phyloP scores from a whole-genome alignment of 2,329 filamentous ascomycete genomes.

The Aspergillus carbonarius region DNA sequence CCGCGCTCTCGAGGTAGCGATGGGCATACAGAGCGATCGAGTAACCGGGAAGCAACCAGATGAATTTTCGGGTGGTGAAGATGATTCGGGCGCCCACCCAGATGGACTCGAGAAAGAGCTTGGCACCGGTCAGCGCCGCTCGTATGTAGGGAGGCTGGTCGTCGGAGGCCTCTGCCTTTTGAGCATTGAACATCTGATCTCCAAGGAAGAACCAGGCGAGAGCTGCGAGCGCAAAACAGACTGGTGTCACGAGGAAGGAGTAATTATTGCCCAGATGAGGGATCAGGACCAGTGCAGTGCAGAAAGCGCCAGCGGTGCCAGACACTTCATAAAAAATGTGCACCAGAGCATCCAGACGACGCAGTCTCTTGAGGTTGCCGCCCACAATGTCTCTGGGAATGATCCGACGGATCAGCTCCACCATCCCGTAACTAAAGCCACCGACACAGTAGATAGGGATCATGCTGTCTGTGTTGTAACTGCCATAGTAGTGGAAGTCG shows the following conservation, averaged over 20 bases:
- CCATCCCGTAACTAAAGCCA: slow-evolving; percentile 18
- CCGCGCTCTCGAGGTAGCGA: slow-evolving; percentile 16
- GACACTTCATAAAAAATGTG: slow-evolving; percentile 17
- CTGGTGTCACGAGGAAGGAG: slow-evolving; percentile 15
- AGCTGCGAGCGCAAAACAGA: slow-evolving; percentile 13
- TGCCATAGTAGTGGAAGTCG: slow-evolving; percentile 19
- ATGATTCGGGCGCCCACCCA: slow-evolving; percentile 15
- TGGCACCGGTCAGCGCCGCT: slow-evolving; percentile 11
- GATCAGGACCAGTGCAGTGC: slow-evolving; percentile 15
- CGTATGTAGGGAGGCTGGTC: slow-evolving; percentile 11
- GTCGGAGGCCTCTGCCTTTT: not conserved
- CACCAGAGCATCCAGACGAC: slow-evolving; percentile 15
- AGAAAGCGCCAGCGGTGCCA: slow-evolving; percentile 16
- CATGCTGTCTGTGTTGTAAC: slow-evolving; percentile 16
- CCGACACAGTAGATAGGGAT: slow-evolving; percentile 18
- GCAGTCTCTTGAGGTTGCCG: slow-evolving; percentile 15
- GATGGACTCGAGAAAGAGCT: slow-evolving; percentile 16
- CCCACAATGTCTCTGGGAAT: slow-evolving; percentile 17
- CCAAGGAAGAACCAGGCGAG: slow-evolving; percentile 15
- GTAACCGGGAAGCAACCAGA: slow-evolving; percentile 18
- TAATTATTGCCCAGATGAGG: slow-evolving; percentile 18
- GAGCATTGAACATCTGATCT: slow-evolving; percentile 8
- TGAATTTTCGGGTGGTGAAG: slow-evolving; percentile 18
- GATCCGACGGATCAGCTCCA: slow-evolving; percentile 18
- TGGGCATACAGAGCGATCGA: slow-evolving; percentile 16